These are phyloP conservation scores for Stereocaulon alpinum DNA, from an alignment of 495 filamentous ascomycete species.

Conservation along the genomic window DNA sequence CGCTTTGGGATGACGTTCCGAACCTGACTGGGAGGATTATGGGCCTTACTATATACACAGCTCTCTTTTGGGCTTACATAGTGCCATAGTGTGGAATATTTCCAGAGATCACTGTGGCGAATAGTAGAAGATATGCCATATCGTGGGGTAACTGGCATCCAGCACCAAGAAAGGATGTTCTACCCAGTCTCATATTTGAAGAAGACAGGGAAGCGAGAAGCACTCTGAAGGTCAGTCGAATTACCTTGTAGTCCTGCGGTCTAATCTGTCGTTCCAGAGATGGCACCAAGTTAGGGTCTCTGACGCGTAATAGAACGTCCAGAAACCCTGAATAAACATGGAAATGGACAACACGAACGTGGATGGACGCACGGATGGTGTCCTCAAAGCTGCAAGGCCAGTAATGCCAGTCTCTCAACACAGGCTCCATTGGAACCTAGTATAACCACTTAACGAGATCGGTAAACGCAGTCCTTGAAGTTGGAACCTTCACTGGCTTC, in stretches of 20 bases:
- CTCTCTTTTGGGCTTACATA: neutral
- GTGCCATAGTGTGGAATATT: neutral
- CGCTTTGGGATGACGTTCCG: neutral
- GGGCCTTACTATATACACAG: neutral
- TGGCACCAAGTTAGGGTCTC: too few species aligned
- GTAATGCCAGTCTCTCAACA: neutral
- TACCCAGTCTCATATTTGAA: neutral
- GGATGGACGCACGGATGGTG: constrained; percentile 6
- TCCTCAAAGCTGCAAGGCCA: constrained; percentile 10
- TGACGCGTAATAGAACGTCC: neutral
- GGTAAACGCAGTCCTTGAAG: constrained; percentile 25
- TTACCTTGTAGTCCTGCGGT: too few species aligned
- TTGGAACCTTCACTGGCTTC: constrained; percentile 30
- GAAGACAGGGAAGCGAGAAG: too few species aligned
- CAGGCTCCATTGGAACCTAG: too few species aligned
- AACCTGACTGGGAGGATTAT: neutral
- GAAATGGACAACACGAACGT: neutral
- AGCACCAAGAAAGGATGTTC: neutral
- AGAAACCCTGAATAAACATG: neutral
- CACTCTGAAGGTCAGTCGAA: too few species aligned
- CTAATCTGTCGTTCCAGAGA: too few species aligned
- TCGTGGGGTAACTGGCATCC: neutral
- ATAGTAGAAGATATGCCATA: neutral
- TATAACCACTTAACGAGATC: too few species aligned
- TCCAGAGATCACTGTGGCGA: neutral